Evolutionary conservation across 129 eudicot species (phyloP).

Genomic region (Artemisia argyi): DNA sequence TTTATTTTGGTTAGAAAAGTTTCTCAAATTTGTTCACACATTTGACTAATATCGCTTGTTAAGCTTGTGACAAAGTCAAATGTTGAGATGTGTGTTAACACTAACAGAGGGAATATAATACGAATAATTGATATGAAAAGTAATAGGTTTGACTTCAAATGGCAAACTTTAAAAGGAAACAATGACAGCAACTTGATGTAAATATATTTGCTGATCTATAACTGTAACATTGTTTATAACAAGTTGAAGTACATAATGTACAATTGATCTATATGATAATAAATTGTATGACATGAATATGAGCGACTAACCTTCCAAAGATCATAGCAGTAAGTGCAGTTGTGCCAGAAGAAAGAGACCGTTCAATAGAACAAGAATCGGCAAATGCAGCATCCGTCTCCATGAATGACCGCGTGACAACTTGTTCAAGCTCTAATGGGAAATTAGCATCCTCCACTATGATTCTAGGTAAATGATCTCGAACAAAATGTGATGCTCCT

Average conservation of each 20-base stretch:
- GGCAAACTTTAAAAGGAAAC: neutral
- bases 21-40: neutral
- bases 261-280: neutral
- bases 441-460: constrained; percentile 81
- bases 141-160: neutral
- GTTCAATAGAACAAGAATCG: constrained; percentile 53
- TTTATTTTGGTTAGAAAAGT: neutral
- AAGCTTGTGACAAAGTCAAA: neutral
- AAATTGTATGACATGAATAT: neutral
- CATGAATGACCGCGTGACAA: constrained; percentile 59
- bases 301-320: constrained; percentile 61
- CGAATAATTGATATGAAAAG: neutral
- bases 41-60: neutral
- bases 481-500: constrained; percentile 74
- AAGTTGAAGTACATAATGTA: neutral
- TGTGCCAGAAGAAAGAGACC: constrained; percentile 80
- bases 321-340: constrained; percentile 90
- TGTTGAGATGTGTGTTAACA: neutral
- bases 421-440: constrained; percentile 76
- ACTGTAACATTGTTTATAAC: neutral
- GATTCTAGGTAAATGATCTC: constrained; percentile 72
- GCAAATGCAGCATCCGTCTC: constrained; percentile 76
- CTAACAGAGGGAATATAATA: too few relatives aligned
- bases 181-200: neutral
- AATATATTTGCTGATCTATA: too few relatives aligned